Percentiles rank a stretch among this genome's conserved stretches.
Conservation (phyloP, 2,329 filamentous ascomycete genomes). For the Pyrenochaeta sp. region DNA sequence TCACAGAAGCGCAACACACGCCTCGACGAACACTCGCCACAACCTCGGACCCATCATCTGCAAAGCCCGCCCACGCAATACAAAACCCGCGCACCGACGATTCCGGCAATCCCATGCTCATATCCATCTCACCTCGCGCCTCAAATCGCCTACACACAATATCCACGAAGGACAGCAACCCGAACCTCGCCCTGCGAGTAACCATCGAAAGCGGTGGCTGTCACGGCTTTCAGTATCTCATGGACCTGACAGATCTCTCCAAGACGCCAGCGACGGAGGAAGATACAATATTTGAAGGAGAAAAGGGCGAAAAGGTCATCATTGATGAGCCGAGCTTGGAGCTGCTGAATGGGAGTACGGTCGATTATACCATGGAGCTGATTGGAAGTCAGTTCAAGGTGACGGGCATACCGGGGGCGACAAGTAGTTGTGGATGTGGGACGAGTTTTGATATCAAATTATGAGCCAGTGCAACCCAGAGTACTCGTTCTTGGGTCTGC, state of each 20-base stretch:
- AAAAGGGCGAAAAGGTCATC: conserved; percentile 77
- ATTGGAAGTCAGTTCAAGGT: conserved; percentile 97
- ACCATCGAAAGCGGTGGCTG: conserved; percentile 93
- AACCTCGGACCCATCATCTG: conserved; percentile 27
- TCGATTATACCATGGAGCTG: conserved; percentile 96
- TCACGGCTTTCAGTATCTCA: conserved; percentile 97
- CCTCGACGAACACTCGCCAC: conserved; percentile 46
- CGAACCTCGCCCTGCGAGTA: conserved; percentile 85
- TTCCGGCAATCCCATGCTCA: conserved; percentile 80
- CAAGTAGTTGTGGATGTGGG: conserved; percentile 95
- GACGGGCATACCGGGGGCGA: conserved; percentile 88
- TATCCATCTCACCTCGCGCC: conserved; percentile 86
- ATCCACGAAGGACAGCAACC: conserved; percentile 65
- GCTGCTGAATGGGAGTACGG: conserved; percentile 88
- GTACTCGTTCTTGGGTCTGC: neutral
- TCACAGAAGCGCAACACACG: conserved; percentile 41
- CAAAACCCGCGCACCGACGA: conserved; percentile 82
- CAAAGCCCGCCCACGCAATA: conserved; percentile 47
- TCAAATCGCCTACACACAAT: conserved; percentile 73
- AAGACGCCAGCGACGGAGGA: conserved; percentile 66
- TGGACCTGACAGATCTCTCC: conserved; percentile 78
- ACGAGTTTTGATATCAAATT: conserved; percentile 94
- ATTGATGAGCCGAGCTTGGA: conserved; percentile 89
- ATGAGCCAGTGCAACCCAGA: conserved; percentile 12
- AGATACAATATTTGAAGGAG: conserved; percentile 85